These are phyloP conservation scores for Symbiodinium natans DNA, from an alignment of 73 alveolate genomes.

Conservation along the genomic window DNA sequence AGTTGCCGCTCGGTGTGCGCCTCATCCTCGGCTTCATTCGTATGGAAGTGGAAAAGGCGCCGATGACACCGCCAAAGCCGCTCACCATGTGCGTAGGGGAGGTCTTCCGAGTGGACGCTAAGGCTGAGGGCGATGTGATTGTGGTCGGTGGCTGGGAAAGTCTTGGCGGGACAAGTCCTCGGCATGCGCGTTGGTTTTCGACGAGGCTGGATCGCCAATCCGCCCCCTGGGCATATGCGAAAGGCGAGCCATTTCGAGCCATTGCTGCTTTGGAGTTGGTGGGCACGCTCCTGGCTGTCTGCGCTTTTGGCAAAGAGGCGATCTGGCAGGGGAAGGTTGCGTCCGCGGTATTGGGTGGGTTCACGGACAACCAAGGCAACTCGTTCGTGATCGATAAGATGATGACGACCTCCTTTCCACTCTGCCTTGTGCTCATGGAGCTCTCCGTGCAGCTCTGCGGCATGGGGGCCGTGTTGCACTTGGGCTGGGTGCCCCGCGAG, in stretches of 20 bases:
- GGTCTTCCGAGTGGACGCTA: slow-evolving; percentile 32
- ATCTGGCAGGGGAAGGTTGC: not conserved
- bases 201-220: not conserved
- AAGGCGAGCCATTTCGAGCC: slow-evolving; percentile 22
- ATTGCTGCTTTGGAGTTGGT: slow-evolving; percentile 7
- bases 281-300: not conserved
- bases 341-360: not conserved
- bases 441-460: not conserved
- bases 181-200: slow-evolving; percentile 31
- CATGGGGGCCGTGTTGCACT: not conserved
- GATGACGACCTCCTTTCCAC: not conserved
- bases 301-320: not conserved
- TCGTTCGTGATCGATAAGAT: not conserved
- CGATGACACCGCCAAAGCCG: not conserved
- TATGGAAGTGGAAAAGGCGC: not conserved
- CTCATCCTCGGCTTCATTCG: not conserved
- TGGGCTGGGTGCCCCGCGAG: slow-evolving; percentile 42
- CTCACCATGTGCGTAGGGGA: not conserved
- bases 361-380: slow-evolving; percentile 22
- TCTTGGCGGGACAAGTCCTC: not conserved
- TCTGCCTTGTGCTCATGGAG: not conserved
- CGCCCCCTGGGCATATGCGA: not conserved
- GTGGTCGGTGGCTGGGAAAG: slow-evolving; percentile 55
- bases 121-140: not conserved
- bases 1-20: not conserved